Percentiles rank a stretch among this genome's conserved stretches.
These are phyloP conservation scores for Fusarium dimerum DNA, from an alignment of 2,329 filamentous ascomycete genomes.

Conservation along the genomic window DNA sequence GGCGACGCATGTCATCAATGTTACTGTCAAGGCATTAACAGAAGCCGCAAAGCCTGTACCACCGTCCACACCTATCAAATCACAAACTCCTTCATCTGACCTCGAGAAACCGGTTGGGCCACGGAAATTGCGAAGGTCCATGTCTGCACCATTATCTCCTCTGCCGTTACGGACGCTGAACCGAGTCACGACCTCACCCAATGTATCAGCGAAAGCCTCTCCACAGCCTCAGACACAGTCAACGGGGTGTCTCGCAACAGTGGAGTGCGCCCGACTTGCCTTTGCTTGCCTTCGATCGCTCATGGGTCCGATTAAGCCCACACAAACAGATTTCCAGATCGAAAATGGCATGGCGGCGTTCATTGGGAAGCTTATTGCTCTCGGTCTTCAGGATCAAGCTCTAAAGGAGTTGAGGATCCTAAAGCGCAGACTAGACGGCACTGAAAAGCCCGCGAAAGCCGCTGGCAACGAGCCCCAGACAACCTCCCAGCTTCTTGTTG, in stretches of 20 bases:
- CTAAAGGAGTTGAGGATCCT: constrained; percentile 67
- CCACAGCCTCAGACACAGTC: constrained; percentile 33
- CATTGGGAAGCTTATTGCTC: constrained; percentile 62
- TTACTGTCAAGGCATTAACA: constrained; percentile 66
- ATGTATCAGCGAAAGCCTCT: constrained; percentile 37
- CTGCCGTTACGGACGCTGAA: constrained; percentile 63
- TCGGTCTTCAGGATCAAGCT: constrained; percentile 68
- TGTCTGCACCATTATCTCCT: constrained; percentile 60
- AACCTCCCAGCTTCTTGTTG: constrained; percentile 45
- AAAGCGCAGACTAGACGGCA: constrained; percentile 60
- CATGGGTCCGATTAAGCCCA: constrained; percentile 54
- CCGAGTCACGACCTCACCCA: constrained; percentile 57
- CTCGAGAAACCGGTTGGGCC: constrained; percentile 38
- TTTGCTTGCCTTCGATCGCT: constrained; percentile 64
- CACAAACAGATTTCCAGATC: constrained; percentile 65
- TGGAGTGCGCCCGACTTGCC: constrained; percentile 69
- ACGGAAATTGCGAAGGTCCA: constrained; percentile 52
- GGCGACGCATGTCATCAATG: constrained; percentile 74
- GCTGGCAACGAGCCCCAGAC: constrained; percentile 32
- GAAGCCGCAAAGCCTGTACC: constrained; percentile 60
- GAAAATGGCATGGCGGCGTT: constrained; percentile 74
- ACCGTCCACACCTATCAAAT: constrained; percentile 33
- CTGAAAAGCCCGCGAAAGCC: constrained; percentile 36
- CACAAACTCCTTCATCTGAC: constrained; percentile 37
- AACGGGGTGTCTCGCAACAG: constrained; percentile 54